Conservation (phyloP, 2,329 filamentous ascomycete species). For the Ophiocordyceps camponoti-saundersi region DNA sequence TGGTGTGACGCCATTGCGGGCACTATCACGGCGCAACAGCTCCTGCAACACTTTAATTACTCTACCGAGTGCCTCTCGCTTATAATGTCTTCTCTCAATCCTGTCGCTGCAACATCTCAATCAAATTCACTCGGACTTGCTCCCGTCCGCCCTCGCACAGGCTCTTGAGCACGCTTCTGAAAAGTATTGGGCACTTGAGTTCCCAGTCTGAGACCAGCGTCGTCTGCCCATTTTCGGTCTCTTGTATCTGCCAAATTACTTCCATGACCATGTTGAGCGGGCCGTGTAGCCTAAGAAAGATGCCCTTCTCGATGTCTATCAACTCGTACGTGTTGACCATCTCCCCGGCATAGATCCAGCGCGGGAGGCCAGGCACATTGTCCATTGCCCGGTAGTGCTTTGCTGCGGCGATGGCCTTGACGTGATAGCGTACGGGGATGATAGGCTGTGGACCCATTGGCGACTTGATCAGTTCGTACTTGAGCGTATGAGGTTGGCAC, state of each 20-base stretch:
- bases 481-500: constrained; percentile 33
- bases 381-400: constrained; percentile 30
- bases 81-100: not conserved
- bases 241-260: constrained; percentile 28
- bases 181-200: constrained; percentile 31
- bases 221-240: constrained; percentile 12
- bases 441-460: constrained; percentile 10
- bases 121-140: constrained; percentile 31
- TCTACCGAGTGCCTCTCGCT: not conserved
- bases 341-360: constrained; percentile 36
- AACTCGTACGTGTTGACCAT: constrained; percentile 38
- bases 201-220: constrained; percentile 31
- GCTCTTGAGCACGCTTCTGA: constrained; percentile 29
- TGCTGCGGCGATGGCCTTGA: constrained; percentile 11
- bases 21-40: not conserved
- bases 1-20: not conserved
- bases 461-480: constrained; percentile 19
- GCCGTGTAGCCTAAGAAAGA: constrained; percentile 33
- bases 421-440: constrained; percentile 12
- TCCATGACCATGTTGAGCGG: constrained; percentile 36
- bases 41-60: not conserved
- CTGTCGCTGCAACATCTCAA: constrained; percentile 12
- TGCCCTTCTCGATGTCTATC: constrained; percentile 27
- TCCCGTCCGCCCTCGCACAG: constrained; percentile 34
- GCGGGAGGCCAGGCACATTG: constrained; percentile 32